Evolutionary conservation across 768 basidiomycete species (phyloP), one percentile per base, ranked within the genome.

Genomic region (Tylopilus rubrobrunneus): DNA sequence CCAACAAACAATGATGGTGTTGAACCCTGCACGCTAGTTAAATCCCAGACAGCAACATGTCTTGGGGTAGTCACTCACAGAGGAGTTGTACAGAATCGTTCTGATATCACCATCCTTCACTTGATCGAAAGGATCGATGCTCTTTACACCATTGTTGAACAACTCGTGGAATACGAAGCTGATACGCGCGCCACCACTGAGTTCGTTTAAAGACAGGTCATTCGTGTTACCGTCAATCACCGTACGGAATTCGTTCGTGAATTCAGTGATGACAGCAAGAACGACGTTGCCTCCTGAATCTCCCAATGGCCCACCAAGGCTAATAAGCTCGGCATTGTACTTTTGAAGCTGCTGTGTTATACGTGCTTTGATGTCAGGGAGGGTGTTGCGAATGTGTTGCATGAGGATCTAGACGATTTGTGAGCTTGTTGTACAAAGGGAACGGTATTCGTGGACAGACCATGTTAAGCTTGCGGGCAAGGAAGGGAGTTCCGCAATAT

Each of bases 121-220:
- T 74, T 97, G 94, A 69, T 99, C 97, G 62, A 98, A 99, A 1
- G 97, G 97, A 77, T 99, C 97, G 66, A 98, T 95, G 56, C 78
- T 83, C 77, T 87, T 94, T 70, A 99, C 83, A 56, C 97, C 97
- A 66, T 89, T 95, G 74, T 95, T 97, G 81, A 90, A 99, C 53
- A 98, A 73, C 68, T 99, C 97, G 69, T 99, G 97, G 79, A 95
- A 99, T 49, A 99, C 97, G 67, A 98, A 99, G 65, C 88, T 91
- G 78, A 99, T 98, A 71, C 97, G 85, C 28, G 97, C 97, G 70
- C 97, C 97, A 63, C 97, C 97, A n/a, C 91, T 92, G 21, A 99
- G 81, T 72, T 99, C 97, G 65, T 98, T 98, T 65, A 97, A 68
- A 1, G 90, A 88, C 34, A 98, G 75, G 68, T 99, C 97, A 65